Base-by-base conservation (phyloP, 805 yeast genomes). In the Nakazawaea wickerhamii region DNA sequence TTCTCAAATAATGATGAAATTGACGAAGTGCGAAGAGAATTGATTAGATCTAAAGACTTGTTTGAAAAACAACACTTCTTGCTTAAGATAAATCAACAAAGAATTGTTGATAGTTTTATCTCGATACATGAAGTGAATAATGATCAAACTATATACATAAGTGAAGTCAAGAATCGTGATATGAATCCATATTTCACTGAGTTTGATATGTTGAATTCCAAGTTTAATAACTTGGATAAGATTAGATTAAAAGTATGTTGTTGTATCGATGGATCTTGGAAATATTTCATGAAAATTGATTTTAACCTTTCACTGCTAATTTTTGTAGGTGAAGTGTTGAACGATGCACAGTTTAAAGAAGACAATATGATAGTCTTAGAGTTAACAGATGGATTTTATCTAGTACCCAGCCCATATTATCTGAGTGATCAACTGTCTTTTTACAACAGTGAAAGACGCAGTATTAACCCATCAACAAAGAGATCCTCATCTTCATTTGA, bases 401-500 rank as follows among this genome's bases (percentile, higher is more conserved):
- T 45, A 33, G 19, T 53, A 5, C 55, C 56, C 2, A 30, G 30
- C 20, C 22, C 27, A 5, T 28, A 34, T 20, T 21, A 33, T 20
- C 18, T 13, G 9, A 15, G 9, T 20, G 5, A 5, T 7, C n/a
- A 15, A 13, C 31, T n/a, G 6, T 10, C 14, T 28, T 15, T 8
- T 28, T 8, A 28, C 2, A 10, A n/a, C 7, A 26, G 15, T 39
- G 43, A 30, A 18, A 39, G 5, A 36, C 36, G 30, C 11, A 43
- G 37, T 20, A 10, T 30, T 18, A 30, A 27, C 26, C 43, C 32
- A 20, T 28, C 30, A 30, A 14, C 33, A 40, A 28, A 46, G 51
- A 27, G 37, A 36, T 8, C 2, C 56, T 67, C 1, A 57, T 69
- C 41, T 6, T 53, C 65, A 0, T 69, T 61, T 48, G 73, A 68